Percentiles rank a stretch among this genome's conserved stretches.
Evolutionary conservation across 1,284 basidiomycete genomes (phyloP).

Genomic region (Cryptococcus sp.): DNA sequence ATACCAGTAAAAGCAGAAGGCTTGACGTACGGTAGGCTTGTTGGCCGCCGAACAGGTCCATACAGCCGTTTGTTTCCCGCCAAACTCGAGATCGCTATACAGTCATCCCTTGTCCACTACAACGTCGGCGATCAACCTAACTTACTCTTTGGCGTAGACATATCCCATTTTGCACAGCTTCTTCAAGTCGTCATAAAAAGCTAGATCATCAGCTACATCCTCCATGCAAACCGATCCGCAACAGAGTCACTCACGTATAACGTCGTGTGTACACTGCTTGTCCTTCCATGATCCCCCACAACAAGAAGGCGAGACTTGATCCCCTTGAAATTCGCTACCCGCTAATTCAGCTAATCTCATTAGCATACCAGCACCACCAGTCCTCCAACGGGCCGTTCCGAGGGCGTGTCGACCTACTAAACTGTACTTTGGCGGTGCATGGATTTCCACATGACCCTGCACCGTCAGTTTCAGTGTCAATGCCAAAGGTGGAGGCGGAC

Average conservation of each 20-base stretch:
- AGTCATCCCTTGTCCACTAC: neutral
- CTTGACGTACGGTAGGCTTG: neutral
- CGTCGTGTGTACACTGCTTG: slow-evolving; percentile 12
- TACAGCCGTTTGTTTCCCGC: neutral
- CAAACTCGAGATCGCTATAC: neutral
- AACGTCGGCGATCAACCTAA: neutral
- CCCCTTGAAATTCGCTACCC: slow-evolving; percentile 6
- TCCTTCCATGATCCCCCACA: slow-evolving; percentile 6
- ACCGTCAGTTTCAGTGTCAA: neutral
- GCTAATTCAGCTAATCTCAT: neutral
- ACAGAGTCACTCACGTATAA: slow-evolving; percentile 13
- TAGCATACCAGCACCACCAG: too few species aligned
- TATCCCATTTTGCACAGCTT: slow-evolving; percentile 13
- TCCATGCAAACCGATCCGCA: neutral
- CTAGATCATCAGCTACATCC: neutral
- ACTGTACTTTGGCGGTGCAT: slow-evolving; percentile 12
- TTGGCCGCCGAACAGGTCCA: neutral
- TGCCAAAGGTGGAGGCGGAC: neutral
- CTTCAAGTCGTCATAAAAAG: slow-evolving; percentile 15
- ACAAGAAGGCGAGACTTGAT: slow-evolving; percentile 14
- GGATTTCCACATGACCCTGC: slow-evolving; percentile 19
- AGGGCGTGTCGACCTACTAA: slow-evolving; percentile 8
- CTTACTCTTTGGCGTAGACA: slow-evolving; percentile 18
- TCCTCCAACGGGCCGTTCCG: slow-evolving; percentile 1
- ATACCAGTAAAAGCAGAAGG: neutral